phyloP scores from a whole-genome alignment of 2,329 filamentous ascomycete species.

The Lachnellula occidentalis region DNA sequence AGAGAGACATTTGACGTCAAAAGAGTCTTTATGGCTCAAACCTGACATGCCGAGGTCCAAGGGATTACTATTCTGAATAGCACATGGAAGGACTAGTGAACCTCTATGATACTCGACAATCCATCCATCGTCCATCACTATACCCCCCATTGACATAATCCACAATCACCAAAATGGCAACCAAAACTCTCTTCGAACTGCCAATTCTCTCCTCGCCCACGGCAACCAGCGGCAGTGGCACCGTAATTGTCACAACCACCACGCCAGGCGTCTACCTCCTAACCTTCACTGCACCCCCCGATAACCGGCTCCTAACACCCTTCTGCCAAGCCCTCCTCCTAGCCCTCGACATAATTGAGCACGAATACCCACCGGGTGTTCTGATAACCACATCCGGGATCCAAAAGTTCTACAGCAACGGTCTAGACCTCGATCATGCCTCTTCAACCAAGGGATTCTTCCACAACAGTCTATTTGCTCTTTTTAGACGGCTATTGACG shows the following conservation, averaged over 20 bases:
- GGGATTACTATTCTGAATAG: too few relatives aligned
- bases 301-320: constrained; percentile 68
- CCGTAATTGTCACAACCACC: constrained; percentile 58
- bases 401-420: constrained; percentile 77
- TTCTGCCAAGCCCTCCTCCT: constrained; percentile 64
- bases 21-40: too few relatives aligned
- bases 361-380: constrained; percentile 59
- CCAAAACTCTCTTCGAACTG: constrained; percentile 49
- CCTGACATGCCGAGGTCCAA: too few relatives aligned
- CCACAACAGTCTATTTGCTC: constrained; percentile 51
- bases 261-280: constrained; percentile 61
- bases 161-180: constrained; percentile 14
- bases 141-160: background rate
- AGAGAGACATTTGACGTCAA: too few relatives aligned
- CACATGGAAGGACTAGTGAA: too few relatives aligned
- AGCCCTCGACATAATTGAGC: constrained; percentile 70
- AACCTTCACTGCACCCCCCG: constrained; percentile 63
- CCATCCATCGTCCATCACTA: background rate
- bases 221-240: constrained; percentile 42
- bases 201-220: constrained; percentile 44
- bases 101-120: background rate
- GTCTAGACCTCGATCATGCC: constrained; percentile 71
- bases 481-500: constrained; percentile 62
- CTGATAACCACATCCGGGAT: constrained; percentile 72
- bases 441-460: constrained; percentile 55